Evolutionary conservation across 177 flowering plant genomes (phyloP), one percentile per base, ranked within the genome.

Genomic region (Vitis hybrid): DNA sequence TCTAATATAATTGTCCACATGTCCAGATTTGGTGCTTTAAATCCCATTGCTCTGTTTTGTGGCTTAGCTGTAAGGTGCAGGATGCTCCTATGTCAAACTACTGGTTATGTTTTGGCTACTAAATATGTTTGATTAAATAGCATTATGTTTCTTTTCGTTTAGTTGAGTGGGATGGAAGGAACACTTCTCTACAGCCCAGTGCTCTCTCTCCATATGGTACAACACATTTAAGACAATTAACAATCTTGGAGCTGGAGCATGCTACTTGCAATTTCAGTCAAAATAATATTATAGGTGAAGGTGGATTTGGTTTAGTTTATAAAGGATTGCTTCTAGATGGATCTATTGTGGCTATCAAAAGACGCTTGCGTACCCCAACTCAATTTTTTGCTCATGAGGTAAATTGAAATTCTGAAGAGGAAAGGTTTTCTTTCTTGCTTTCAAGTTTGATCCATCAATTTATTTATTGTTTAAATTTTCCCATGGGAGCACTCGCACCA

Each of bases 291-390:
- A 76, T 85, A 15, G 88, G 86, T 64, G 84, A 81, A 79, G 83
- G 85, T 65, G 72, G 74, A 51, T 82, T 84, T 60, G 87, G 87
- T 69, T 73, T 74, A 54, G 83, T 74, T 14, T 81, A 82, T 66
- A 85, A 78, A 71, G 88, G 86, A 54, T 52, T 85, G 70, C 88
- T 85, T 76, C 84, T 74, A 67, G 85, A 85, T 76, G 86, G 88
- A 64, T 78, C 83, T 59, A 70, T 83, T 9, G 86, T 83, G 66
- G 86, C 82, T 59, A 78, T 85, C 62, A 85, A 85, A 75, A 78
- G 84, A 75, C 79, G 74, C 34, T 19, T 72, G 19, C 78, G 74
- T 64, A 61, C 60, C 30, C 83, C 72, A 15, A 74, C 66, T 60
- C 78, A 57, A 40, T 54, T 60, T 64, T 82, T 82, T 69, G 26